Conservation (phyloP, 2,329 filamentous ascomycete genomes). For the Paraconiothyrium sp. region DNA sequence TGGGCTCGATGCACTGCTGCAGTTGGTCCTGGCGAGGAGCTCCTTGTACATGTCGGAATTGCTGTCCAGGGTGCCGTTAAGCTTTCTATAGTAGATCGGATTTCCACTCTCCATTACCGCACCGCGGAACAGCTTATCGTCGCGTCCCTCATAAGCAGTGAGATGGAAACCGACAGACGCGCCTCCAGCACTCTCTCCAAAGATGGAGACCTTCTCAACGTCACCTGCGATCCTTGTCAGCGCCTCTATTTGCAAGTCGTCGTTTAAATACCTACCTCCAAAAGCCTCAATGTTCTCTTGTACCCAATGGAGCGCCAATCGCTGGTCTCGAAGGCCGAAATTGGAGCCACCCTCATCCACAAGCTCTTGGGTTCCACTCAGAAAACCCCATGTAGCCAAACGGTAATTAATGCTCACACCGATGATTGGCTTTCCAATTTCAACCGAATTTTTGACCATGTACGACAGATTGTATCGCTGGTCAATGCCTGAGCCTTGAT, state of each 20-base stretch:
- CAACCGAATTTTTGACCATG: conserved; percentile 58
- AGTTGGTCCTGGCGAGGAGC: conserved; percentile 21
- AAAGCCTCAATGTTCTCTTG: conserved; percentile 55
- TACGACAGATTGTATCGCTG: conserved; percentile 62
- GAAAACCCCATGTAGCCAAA: conserved; percentile 70
- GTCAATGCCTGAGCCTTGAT: conserved; percentile 60
- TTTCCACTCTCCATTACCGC: conserved; percentile 45
- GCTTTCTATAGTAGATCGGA: conserved; percentile 16
- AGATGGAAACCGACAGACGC: conserved; percentile 55
- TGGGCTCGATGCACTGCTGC: background rate
- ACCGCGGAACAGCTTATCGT: conserved; percentile 47
- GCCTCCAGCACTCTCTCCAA: conserved; percentile 56
- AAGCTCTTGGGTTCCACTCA: conserved; percentile 54
- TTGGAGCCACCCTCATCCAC: conserved; percentile 57
- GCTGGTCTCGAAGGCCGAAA: conserved; percentile 58
- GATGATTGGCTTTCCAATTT: conserved; percentile 60
- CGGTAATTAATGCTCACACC: conserved; percentile 61
- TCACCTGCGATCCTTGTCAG: conserved; percentile 46
- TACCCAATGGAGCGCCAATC: conserved; percentile 58
- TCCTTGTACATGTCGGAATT: conserved; percentile 32
- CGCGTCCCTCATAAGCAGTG: conserved; percentile 43
- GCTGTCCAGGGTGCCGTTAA: conserved; percentile 26
- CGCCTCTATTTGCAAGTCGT: conserved; percentile 33
- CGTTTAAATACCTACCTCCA: conserved; percentile 47
- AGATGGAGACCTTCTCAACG: conserved; percentile 56